Percentiles rank a stretch among this genome's conserved stretches.
These are phyloP conservation scores for Euptelea pleiosperma DNA, from an alignment of 164 flowering plant species.

Conservation along the genomic window DNA sequence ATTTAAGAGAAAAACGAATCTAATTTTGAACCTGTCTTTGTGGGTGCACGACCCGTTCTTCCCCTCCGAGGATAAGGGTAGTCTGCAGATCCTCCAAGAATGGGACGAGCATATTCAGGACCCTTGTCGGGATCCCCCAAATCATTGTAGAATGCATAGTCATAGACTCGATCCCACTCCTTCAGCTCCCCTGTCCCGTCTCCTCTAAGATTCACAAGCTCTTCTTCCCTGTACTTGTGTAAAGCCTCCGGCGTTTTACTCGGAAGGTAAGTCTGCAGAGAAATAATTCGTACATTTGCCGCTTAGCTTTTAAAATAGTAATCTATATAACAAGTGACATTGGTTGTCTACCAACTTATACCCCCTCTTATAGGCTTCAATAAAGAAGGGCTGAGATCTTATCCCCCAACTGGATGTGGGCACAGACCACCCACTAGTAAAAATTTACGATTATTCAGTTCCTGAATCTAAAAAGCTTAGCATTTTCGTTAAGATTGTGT, in stretches of 20 bases:
- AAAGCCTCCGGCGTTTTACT: slow-evolving; percentile 57
- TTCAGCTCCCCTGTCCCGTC: slow-evolving; percentile 53
- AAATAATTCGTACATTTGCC: no score
- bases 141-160: slow-evolving; percentile 82
- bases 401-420: no score
- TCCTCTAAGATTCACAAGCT: slow-evolving; percentile 61
- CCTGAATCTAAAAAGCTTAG: no score
- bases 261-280: slow-evolving; percentile 61
- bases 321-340: neutral
- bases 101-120: slow-evolving; percentile 44
- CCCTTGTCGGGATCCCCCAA: slow-evolving; percentile 69
- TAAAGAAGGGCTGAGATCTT: no score
- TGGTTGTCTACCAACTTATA: neutral
- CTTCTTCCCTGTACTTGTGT: slow-evolving; percentile 56
- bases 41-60: slow-evolving; percentile 66
- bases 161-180: slow-evolving; percentile 90
- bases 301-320: no score
- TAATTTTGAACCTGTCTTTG: slow-evolving; percentile 44
- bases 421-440: no score
- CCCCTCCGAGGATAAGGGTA: slow-evolving; percentile 85
- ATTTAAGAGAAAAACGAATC: neutral
- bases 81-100: slow-evolving; percentile 64
- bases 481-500: no score
- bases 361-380: neutral
- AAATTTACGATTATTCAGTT: neutral